Percentiles rank a stretch among this genome's conserved stretches.
Conservation (phyloP, 208 protist genomes). For the Acanthamoeba lenticulata region DNA sequence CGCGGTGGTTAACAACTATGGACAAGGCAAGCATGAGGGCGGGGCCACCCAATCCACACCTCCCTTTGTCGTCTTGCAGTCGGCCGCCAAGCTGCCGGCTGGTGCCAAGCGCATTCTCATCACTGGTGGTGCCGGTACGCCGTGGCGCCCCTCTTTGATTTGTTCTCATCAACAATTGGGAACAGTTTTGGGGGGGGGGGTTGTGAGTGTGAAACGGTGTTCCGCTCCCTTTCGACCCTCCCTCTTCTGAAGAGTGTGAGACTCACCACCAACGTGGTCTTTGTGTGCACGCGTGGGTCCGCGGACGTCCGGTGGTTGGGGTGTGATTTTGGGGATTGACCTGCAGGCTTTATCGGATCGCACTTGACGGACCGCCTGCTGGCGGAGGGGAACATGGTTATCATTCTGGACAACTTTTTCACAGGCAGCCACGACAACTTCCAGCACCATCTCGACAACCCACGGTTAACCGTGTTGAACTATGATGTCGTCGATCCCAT, state of each 20-base stretch:
- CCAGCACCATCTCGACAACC: background rate
- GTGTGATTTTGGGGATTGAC: no score
- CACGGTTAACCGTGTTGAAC: background rate
- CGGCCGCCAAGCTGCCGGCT: background rate
- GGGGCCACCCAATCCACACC: background rate
- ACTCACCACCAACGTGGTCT: no score
- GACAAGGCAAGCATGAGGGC: background rate
- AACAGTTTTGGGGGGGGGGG: no score
- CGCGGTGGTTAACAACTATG: constrained; percentile 26
- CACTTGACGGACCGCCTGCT: constrained; percentile 39
- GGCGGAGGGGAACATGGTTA: constrained; percentile 12
- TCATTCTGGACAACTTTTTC: constrained; percentile 52
- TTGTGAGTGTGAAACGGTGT: no score
- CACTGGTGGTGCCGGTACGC: constrained; percentile 1
- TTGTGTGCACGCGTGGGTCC: background rate
- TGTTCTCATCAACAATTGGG: background rate
- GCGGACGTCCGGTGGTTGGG: no score
- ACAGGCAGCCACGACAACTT: constrained; percentile 48
- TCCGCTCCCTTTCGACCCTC: no score
- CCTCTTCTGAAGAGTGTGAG: no score
- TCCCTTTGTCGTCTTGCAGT: background rate
- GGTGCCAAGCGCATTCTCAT: constrained; percentile 39
- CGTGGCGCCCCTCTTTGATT: background rate
- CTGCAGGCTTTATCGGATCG: constrained; percentile 60
- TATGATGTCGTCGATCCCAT: constrained; percentile 37